Conservation (phyloP, 1,284 basidiomycete species). For the Ustilago shanxiensis region DNA sequence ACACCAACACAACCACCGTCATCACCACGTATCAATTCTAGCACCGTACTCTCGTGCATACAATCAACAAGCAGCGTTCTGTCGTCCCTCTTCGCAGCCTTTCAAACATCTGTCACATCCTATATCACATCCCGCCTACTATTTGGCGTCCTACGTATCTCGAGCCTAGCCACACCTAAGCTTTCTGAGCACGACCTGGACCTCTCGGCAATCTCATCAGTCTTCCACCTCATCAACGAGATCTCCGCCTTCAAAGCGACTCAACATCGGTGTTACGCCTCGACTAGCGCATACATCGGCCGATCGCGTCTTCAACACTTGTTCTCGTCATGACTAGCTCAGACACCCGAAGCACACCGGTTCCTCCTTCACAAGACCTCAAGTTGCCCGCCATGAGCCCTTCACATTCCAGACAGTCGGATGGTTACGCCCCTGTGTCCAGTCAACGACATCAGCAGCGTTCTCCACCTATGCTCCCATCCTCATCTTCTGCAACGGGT, state of each 20-base stretch:
- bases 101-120: neutral
- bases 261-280: neutral
- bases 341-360: neutral
- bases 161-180: neutral
- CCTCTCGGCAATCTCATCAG: neutral
- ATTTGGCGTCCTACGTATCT: neutral
- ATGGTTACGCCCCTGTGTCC: conserved; percentile 13
- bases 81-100: neutral
- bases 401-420: conserved; percentile 15
- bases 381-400: conserved; percentile 26
- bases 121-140: neutral
- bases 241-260: conserved; percentile 1
- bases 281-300: conserved; percentile 2
- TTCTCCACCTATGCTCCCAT: conserved; percentile 26
- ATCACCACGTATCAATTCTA: neutral
- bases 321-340: conserved; percentile 23
- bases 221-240: neutral
- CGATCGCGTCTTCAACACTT: neutral
- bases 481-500: conserved; percentile 10
- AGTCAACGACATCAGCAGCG: conserved; percentile 15
- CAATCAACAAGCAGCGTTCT: neutral
- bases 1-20: neutral
- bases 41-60: neutral
- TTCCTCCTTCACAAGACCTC: conserved; percentile 1
- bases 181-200: too few species aligned